Base-by-base conservation (phyloP, 768 basidiomycete species). In the Pisolithus albus region DNA sequence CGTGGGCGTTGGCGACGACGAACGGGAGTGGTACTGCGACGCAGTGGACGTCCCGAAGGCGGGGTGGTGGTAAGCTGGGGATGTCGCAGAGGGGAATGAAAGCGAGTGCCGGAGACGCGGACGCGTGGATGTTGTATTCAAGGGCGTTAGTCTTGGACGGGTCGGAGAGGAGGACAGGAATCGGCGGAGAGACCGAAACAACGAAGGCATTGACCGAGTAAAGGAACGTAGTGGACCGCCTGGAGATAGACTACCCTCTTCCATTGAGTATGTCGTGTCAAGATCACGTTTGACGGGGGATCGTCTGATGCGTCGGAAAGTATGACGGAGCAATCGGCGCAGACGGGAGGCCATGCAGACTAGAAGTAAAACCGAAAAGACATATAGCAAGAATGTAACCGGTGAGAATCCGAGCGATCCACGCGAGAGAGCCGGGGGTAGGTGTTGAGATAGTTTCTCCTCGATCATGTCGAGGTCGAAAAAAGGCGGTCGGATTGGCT, bases 371-470 rank as follows among this genome's bases (percentile, higher is more conserved):
- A 80, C 56, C 21, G 78, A 54, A 51, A 75, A 54, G 15, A 75
- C 52, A 63, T 80, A 84, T 59, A 85, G 73, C 7, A 87, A 55
- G 58, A 84, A 69, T n/a, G 80, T 62, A 19, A 86, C 72, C 7
- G 81, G 81, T 5, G 88, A 86, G 64, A 89, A 88, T 0, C 87
- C 86, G 28, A 90, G 77, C 1, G 84, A 80, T 28, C 76, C 69
- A 26, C 84, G 73, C 7, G 77, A 80, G 21, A 91, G 69, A 9
- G 77, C 79, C 11, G 76, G 59, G 9, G 86, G 86, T 19, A 91
- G 69, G 60, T 84, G 84, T n/a, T 81, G 76, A 23, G 80, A 76
- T 39, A 90, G 69, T 37, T 66, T 73, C 60, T 85, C 77, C 61
- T 88, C 86, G 41, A 88, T 70, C 11, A 71, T 75, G 43, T 78